Percentiles rank a stretch among this genome's conserved stretches.
phyloP scores from a whole-genome alignment of 139 green algal species.

The Chlorella sorokiniana region DNA sequence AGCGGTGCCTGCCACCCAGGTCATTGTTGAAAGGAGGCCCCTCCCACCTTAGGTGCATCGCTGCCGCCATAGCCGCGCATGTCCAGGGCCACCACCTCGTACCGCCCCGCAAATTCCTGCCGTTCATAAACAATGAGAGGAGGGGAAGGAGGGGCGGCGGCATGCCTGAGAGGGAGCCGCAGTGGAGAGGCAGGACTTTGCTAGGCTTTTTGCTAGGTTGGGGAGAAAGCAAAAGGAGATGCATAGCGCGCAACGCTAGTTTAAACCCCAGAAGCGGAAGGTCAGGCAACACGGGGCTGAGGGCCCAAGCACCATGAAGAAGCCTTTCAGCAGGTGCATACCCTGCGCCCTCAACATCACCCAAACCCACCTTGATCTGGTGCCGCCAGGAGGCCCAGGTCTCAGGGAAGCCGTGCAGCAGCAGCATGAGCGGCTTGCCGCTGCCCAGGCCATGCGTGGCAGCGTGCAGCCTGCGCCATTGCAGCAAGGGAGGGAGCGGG shows the following conservation, averaged over 20 bases:
- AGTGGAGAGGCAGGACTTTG: neutral
- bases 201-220: no score
- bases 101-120: constrained; percentile 28
- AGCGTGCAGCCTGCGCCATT: constrained; percentile 12
- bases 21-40: no score
- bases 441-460: constrained; percentile 21
- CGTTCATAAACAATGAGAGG: neutral
- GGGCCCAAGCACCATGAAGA: no score
- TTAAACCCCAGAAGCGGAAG: no score
- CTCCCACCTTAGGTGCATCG: constrained; percentile 51
- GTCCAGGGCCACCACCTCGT: constrained; percentile 63
- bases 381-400: constrained; percentile 45
- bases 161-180: neutral
- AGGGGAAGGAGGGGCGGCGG: neutral
- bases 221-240: no score
- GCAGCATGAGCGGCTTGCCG: constrained; percentile 61
- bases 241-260: no score
- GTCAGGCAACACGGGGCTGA: no score
- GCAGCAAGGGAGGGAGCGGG: no score
- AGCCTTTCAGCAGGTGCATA: no score
- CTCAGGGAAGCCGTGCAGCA: constrained; percentile 76
- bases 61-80: constrained; percentile 62
- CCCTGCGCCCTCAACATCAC: no score
- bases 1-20: no score
- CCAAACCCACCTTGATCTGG: constrained; percentile 29